Percentiles rank a stretch among this genome's conserved stretches.
Conservation (phyloP, 2,329 filamentous ascomycete species). For the Monosporascus sp. region DNA sequence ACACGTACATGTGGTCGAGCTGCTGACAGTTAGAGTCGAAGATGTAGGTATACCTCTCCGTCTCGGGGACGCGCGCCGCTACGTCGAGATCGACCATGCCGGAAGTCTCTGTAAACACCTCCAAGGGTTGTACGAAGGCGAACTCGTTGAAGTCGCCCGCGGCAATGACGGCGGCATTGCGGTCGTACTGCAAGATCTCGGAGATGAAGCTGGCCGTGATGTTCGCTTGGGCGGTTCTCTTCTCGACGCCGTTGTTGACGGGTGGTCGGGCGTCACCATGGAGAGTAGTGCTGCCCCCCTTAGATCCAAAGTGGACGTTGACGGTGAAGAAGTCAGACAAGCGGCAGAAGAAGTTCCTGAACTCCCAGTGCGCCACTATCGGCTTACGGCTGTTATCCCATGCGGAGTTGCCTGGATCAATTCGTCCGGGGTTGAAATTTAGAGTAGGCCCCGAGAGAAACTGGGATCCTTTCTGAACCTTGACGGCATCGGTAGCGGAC, state of each 20-base stretch:
- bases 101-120: slow-evolving; percentile 46
- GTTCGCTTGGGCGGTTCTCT: slow-evolving; percentile 51
- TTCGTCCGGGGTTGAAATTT: slow-evolving; percentile 63
- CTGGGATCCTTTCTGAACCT: slow-evolving; percentile 32
- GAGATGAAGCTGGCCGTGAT: slow-evolving; percentile 55
- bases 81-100: slow-evolving; percentile 59
- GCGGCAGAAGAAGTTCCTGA: slow-evolving; percentile 32
- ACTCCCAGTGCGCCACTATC: slow-evolving; percentile 60
- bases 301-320: slow-evolving; percentile 64
- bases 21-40: slow-evolving; percentile 66
- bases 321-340: slow-evolving; percentile 53
- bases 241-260: slow-evolving; percentile 57
- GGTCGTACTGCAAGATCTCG: slow-evolving; percentile 51
- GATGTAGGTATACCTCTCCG: slow-evolving; percentile 66
- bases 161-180: slow-evolving; percentile 51
- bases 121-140: slow-evolving; percentile 54
- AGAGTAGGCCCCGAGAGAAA: slow-evolving; percentile 49
- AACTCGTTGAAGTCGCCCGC: slow-evolving; percentile 73
- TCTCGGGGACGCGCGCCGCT: slow-evolving; percentile 42
- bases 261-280: slow-evolving; percentile 63
- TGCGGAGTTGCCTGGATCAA: slow-evolving; percentile 56
- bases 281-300: slow-evolving; percentile 59
- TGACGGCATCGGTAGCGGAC: slow-evolving; percentile 46
- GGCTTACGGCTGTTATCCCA: slow-evolving; percentile 63
- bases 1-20: slow-evolving; percentile 66